A percentile compares a stretch with the other conserved stretches of the same genome.
Conservation (phyloP, 306 rosid genomes). For the Lathyrus tuberosus region DNA sequence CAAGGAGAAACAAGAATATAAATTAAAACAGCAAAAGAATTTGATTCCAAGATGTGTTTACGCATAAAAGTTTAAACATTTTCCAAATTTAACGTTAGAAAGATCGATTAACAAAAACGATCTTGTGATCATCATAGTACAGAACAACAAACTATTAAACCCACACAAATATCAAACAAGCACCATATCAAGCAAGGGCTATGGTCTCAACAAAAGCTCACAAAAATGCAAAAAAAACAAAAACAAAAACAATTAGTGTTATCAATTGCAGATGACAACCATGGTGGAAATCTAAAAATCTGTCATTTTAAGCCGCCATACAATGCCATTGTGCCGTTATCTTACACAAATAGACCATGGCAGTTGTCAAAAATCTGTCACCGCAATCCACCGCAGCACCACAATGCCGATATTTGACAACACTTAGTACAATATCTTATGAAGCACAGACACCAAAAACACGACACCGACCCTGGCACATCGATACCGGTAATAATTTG, state of each 20-base stretch:
- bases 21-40: constrained; percentile 8
- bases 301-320: no score
- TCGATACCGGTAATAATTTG: no score
- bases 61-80: background rate
- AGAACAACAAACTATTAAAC: background rate
- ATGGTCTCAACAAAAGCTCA: background rate
- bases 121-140: constrained; percentile 8
- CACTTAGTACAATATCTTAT: background rate
- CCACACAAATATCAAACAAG: constrained; percentile 24
- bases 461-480: no score
- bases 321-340: no score
- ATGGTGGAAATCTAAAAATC: no score
- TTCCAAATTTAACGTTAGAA: background rate
- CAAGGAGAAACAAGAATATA: constrained; percentile 14
- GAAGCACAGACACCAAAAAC: no score
- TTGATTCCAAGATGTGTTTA: constrained; percentile 4
- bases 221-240: background rate
- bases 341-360: no score
- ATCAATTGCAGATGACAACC: no score
- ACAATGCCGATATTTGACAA: no score
- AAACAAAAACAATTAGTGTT: no score
- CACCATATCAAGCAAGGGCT: constrained; percentile 21
- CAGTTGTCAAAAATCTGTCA: no score
- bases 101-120: background rate
- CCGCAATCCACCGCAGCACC: no score